Conservation (phyloP, 2,329 filamentous ascomycete genomes). For the Geoglossum cookeanum region DNA sequence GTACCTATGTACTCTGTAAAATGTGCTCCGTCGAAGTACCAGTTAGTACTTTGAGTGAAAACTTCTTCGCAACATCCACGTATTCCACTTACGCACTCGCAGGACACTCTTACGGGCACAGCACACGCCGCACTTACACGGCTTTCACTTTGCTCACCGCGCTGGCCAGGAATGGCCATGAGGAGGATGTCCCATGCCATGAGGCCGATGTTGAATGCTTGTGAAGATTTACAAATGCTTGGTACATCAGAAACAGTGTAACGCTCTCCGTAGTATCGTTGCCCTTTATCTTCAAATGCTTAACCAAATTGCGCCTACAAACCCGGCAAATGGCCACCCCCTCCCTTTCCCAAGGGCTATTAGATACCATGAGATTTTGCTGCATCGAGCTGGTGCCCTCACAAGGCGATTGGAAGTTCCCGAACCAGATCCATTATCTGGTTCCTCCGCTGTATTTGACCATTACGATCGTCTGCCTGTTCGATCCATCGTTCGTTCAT, state of each 20-base stretch:
- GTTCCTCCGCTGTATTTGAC: background rate
- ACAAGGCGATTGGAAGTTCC: background rate
- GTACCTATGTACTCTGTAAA: background rate
- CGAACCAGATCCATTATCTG: background rate
- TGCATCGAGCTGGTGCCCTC: background rate
- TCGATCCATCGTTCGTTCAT: conserved; percentile 13
- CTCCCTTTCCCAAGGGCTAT: background rate
- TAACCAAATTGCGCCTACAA: background rate
- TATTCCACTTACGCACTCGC: too few relatives aligned
- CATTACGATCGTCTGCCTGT: background rate
- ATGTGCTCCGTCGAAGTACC: too few relatives aligned
- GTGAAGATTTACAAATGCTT: background rate
- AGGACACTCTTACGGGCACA: too few relatives aligned
- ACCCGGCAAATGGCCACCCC: background rate
- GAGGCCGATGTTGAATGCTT: background rate
- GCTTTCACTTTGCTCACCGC: too few relatives aligned
- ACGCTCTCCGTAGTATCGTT: conserved; percentile 1
- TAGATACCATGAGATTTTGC: background rate
- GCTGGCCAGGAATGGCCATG: background rate
- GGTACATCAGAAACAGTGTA: background rate
- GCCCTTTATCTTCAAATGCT: background rate
- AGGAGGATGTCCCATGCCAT: background rate
- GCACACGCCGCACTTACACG: too few relatives aligned
- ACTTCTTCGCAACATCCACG: too few relatives aligned
- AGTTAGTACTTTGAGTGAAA: too few relatives aligned